Base-by-base conservation (phyloP, 2,329 filamentous ascomycete genomes). In the Aspergillus tamarii region DNA sequence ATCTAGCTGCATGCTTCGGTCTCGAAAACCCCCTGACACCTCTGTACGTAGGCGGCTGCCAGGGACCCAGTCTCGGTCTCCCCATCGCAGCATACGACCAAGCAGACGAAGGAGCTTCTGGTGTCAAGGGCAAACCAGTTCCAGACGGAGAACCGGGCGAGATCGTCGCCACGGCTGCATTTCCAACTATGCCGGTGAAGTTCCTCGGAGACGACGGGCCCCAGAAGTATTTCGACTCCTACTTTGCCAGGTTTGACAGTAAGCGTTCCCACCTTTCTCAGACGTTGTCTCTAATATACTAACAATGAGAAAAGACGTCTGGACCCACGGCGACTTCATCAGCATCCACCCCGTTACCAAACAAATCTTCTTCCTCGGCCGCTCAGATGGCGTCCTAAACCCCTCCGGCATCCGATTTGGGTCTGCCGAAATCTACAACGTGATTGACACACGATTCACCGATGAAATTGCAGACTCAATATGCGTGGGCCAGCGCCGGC, bases 351-450 rank as follows among this genome's bases (percentile, higher is more conserved):
- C 91, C 0, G 67, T 78, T 2, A 94, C 91, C 0, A 85, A 87
- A 8, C 85, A 87, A 65, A 66, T 77, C 21, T 67, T 73, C 57
- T 74, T 78, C 61, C 71, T 75, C 34, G 77, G 77, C 21, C 71
- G 75, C 30, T 73, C 84, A 4, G 92, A 95, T 72, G 92, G 92
- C 11, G 91, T 95, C 8, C 78, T 95, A 53, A 95, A 95, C 73
- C 92, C 92, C 0, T 88, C 85, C 11, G 92, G 92, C 0, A 88
- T 95, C n/a, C 84, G 92, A 0, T 96, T 95, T 71, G 92, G 92
- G 0, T 91, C 88, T 7, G 88, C 90, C 0, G 92, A 95, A 76
- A 90, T 95, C 46, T 96, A 95, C 76, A 85, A 85, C 11, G 89
- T 94, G 1, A 76, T 94, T 3, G 77, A 78, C 58, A 72, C 72